Evolutionary conservation across 2,329 filamentous ascomycete genomes (phyloP).

Genomic region (Pyrenochaeta sp.): DNA sequence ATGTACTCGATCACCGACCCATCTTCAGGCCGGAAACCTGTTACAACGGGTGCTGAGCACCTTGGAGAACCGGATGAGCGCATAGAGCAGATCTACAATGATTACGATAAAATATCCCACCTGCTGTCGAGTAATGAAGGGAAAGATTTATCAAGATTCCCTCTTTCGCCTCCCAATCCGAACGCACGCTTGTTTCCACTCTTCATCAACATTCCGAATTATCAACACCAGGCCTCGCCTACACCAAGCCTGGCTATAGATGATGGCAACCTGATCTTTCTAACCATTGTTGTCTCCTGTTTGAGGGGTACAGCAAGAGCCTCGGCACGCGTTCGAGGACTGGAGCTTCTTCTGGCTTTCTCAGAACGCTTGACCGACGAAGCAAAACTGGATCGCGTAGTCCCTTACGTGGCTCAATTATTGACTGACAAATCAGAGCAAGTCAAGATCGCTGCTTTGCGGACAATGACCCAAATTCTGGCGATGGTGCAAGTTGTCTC

Average conservation of each 20-base stretch:
- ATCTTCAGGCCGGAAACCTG: slow-evolving; percentile 76
- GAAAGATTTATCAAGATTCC: slow-evolving; percentile 47
- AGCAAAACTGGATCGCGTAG: slow-evolving; percentile 89
- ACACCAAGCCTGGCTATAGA: slow-evolving; percentile 71
- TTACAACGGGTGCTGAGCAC: slow-evolving; percentile 74
- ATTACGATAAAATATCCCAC: slow-evolving; percentile 98
- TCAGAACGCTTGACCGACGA: slow-evolving; percentile 92
- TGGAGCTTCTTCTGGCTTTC: slow-evolving; percentile 91
- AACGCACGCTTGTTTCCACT: slow-evolving; percentile 76
- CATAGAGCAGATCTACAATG: slow-evolving; percentile 90
- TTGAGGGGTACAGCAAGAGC: slow-evolving; percentile 88
- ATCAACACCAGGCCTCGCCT: slow-evolving; percentile 73
- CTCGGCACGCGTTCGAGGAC: slow-evolving; percentile 86
- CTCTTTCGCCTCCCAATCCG: slow-evolving; percentile 44
- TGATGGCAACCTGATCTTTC: slow-evolving; percentile 90
- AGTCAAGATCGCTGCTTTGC: slow-evolving; percentile 84
- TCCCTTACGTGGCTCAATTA: slow-evolving; percentile 87
- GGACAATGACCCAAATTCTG: slow-evolving; percentile 83
- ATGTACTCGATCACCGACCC: slow-evolving; percentile 96
- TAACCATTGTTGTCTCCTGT: slow-evolving; percentile 88
- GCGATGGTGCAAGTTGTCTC: slow-evolving; percentile 90
- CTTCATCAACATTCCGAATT: slow-evolving; percentile 84
- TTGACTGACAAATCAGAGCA: slow-evolving; percentile 83
- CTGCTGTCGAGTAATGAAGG: slow-evolving; percentile 80
- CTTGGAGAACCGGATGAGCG: slow-evolving; percentile 89